These are phyloP conservation scores for Tetracladium marchalianum DNA, from an alignment of 495 filamentous ascomycete species.

Conservation along the genomic window DNA sequence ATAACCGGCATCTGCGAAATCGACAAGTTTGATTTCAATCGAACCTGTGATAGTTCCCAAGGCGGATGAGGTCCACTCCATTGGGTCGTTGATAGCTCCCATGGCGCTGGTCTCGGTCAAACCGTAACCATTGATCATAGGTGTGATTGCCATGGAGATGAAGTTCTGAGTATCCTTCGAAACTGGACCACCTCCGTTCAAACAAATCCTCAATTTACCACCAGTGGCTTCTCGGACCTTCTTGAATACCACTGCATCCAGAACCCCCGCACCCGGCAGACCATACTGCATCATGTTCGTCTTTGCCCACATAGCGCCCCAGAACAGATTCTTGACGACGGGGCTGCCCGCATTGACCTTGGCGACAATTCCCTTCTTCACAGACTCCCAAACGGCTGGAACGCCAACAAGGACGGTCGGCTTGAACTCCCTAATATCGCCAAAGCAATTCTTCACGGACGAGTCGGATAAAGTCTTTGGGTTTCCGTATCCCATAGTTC, in stretches of 20 bases:
- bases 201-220: slow-evolving; percentile 65
- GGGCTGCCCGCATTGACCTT: slow-evolving; percentile 71
- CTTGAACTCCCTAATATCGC: slow-evolving; percentile 89
- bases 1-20: slow-evolving; percentile 92
- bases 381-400: slow-evolving; percentile 92
- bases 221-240: slow-evolving; percentile 89
- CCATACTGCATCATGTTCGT: slow-evolving; percentile 64
- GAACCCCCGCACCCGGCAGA: slow-evolving; percentile 60
- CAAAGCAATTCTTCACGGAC: slow-evolving; percentile 87
- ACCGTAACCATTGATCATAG: slow-evolving; percentile 91
- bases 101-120: slow-evolving; percentile 93
- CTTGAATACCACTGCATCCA: slow-evolving; percentile 77
- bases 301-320: slow-evolving; percentile 82
- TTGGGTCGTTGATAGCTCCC: slow-evolving; percentile 83
- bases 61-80: slow-evolving; percentile 76
- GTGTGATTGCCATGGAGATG: slow-evolving; percentile 78
- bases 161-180: slow-evolving; percentile 81
- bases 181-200: slow-evolving; percentile 83
- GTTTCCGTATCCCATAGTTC: slow-evolving; percentile 95
- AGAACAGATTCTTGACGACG: slow-evolving; percentile 77
- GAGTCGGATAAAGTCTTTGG: slow-evolving; percentile 83
- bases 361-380: slow-evolving; percentile 92
- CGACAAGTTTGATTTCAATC: slow-evolving; percentile 88
- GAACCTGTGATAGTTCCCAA: slow-evolving; percentile 75
- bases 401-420: slow-evolving; percentile 91